Evolutionary conservation across 1,284 basidiomycete genomes (phyloP).

Genomic region (Melampsora allii-populina): DNA sequence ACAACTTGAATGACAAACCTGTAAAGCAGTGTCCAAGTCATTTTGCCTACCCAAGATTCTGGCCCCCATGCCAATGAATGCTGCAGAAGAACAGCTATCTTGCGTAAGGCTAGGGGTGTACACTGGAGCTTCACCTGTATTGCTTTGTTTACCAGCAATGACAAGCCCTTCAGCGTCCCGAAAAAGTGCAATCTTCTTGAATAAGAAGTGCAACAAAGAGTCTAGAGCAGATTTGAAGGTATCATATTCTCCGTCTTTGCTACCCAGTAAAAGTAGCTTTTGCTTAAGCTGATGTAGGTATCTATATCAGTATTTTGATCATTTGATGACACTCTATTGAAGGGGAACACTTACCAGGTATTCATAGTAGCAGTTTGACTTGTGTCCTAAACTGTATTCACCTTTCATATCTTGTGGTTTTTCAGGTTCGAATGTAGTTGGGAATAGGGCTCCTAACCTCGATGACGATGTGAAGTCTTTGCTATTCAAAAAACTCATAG

Average conservation of each 20-base stretch:
- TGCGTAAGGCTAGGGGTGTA: constrained; percentile 29
- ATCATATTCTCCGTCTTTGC: constrained; percentile 19
- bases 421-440: constrained; percentile 29
- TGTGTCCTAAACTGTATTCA: constrained; percentile 21
- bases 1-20: constrained; percentile 23
- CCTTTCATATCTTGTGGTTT: constrained; percentile 10
- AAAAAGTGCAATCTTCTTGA: constrained; percentile 19
- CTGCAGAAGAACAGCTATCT: constrained; percentile 58
- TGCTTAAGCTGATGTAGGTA: constrained; percentile 12
- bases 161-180: constrained; percentile 9
- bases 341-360: constrained; percentile 11
- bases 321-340: neutral
- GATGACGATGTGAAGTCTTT: constrained; percentile 40
- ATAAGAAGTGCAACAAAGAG: constrained; percentile 29
- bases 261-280: constrained; percentile 19
- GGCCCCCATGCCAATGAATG: constrained; percentile 59
- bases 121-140: neutral
- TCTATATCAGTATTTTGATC: too few relatives aligned
- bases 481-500: constrained; percentile 56
- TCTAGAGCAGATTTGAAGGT: constrained; percentile 4
- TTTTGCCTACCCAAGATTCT: constrained; percentile 54
- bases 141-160: constrained; percentile 31
- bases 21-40: constrained; percentile 53
- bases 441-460: constrained; percentile 28
- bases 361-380: constrained; percentile 29